A percentile compares a stretch with the other conserved stretches of the same genome.
These are phyloP conservation scores for Logfia minima DNA, from an alignment of 129 eudicot species.

Conservation along the genomic window DNA sequence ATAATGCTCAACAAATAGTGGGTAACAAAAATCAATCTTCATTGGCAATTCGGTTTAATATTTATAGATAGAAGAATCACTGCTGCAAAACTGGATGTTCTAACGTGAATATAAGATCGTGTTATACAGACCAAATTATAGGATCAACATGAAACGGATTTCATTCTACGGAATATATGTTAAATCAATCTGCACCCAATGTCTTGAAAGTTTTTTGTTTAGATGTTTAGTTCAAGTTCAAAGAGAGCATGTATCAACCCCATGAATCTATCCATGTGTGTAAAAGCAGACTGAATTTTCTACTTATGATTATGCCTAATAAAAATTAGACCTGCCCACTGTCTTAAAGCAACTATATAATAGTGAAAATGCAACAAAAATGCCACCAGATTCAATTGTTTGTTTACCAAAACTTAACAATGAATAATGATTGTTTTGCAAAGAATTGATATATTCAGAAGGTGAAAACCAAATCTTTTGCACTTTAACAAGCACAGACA, in stretches of 20 bases:
- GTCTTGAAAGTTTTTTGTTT: no score
- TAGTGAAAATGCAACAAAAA: background rate
- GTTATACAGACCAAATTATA: background rate
- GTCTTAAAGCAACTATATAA: background rate
- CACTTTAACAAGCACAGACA: background rate
- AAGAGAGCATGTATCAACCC: background rate
- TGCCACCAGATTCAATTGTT: background rate
- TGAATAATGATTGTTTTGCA: background rate
- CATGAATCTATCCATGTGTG: background rate
- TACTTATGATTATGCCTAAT: background rate
- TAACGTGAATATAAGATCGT: background rate
- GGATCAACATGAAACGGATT: background rate
- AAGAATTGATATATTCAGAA: background rate
- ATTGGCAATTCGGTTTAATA: background rate
- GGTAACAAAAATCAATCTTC: background rate
- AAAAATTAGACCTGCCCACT: background rate
- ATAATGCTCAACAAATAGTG: background rate
- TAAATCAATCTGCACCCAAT: conserved; percentile 7
- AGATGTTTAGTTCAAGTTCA: background rate
- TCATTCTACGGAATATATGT: background rate
- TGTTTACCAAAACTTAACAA: background rate
- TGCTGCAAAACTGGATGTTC: background rate
- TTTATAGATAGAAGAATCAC: background rate
- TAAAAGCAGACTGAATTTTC: background rate
- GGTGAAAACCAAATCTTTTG: background rate